Evolutionary conservation across 164 flowering plant species (phyloP), one percentile per base, ranked within the genome.

Genomic region (Vitis labrusca): DNA sequence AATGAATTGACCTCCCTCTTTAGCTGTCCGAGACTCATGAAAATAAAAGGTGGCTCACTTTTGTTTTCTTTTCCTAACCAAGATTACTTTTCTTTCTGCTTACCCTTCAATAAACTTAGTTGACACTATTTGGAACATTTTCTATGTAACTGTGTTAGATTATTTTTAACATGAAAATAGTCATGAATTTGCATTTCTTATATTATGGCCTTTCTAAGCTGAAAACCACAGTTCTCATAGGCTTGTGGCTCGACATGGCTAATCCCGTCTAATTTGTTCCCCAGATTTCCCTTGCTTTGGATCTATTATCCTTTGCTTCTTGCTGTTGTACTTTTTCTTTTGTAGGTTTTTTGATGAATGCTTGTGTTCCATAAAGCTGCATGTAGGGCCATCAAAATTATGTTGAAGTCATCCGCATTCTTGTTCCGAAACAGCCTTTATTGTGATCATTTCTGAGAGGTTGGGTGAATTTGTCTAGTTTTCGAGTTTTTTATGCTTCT

Each of bases 321-420:
- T 55, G 58, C 12, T 15, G 58, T 59, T 62, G 59, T 63, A 27
- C 62, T 50, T 58, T 12, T 68, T 17, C 56, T 16, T 51, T 12
- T 50, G 8, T 67, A 30, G 12, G 32, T 17, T 71, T 71, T 55
- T 32, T 66, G 44, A 51, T n/a, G 50, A 50, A 57, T 50, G 54
- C 53, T 51, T 65, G 29, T 52, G 55, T 19, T 47, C 2, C 61
- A 52, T 5, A 65, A 29, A 51, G 37, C 64, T 10, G 64, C 54
- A 37, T 58, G 71, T 72, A 72, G 74, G 74, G 58, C 51, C 74
- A 32, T 23, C 15, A 2, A 61, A 30, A 63, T 64, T 50, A 58
- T 64, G 57, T 51, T 29, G 3, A 65, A 19, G 58, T 54, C 58
- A 12, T 15, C 58, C 9, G 7, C 58, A 14, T 15, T 15, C 16